Percentiles rank a stretch among this genome's conserved stretches.
Evolutionary conservation across 2,329 filamentous ascomycete genomes (phyloP).

Genomic region (Microcyclosporella mali): DNA sequence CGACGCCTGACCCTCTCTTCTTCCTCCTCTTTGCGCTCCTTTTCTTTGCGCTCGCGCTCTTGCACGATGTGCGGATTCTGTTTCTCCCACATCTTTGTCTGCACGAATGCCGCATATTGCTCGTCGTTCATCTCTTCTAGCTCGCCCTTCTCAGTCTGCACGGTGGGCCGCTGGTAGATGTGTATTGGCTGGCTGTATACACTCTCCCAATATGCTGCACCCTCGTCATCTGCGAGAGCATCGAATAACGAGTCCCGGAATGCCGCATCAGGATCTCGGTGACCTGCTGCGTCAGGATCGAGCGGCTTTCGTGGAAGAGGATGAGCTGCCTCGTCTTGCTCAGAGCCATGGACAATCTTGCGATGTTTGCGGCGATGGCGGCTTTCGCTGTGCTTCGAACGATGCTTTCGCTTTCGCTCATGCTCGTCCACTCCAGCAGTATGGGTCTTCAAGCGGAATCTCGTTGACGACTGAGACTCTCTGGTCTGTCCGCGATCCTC

Average conservation of each 20-base stretch:
- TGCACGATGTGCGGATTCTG: conserved; percentile 78
- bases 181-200: conserved; percentile 97
- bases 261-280: conserved; percentile 62
- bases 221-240: conserved; percentile 93
- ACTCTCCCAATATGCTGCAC: conserved; percentile 86
- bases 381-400: conserved; percentile 9
- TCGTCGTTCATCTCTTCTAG: conserved; percentile 88
- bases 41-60: conserved; percentile 60
- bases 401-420: conserved; percentile 19
- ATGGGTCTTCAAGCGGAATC: conserved; percentile 30
- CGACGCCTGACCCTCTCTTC: conserved; percentile 33
- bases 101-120: conserved; percentile 80
- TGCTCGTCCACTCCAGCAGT: conserved; percentile 12
- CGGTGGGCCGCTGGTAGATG: conserved; percentile 63
- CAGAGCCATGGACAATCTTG: no score
- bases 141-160: conserved; percentile 47
- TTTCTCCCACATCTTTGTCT: conserved; percentile 91
- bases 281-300: conserved; percentile 14
- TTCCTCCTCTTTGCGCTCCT: conserved; percentile 43
- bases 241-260: conserved; percentile 95
- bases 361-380: conserved; percentile 14
- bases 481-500: not conserved
- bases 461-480: conserved; percentile 9
- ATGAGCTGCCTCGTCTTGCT: conserved; percentile 18
- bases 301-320: conserved; percentile 30